These are phyloP conservation scores for Salix exigua DNA, from an alignment of 345 rosid species.

Conservation along the genomic window DNA sequence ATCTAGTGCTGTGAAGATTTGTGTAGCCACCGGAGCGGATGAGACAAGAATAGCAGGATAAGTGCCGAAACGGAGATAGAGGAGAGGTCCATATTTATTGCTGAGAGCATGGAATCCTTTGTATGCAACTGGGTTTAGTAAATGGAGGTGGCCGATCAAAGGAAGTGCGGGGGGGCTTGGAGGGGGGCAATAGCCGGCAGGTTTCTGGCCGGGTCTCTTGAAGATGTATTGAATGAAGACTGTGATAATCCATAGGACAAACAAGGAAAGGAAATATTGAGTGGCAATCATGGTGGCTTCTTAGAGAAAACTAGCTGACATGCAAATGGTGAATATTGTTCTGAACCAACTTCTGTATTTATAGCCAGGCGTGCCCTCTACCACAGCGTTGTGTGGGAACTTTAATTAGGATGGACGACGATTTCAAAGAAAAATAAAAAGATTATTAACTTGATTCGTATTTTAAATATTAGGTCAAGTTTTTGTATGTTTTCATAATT, in stretches of 20 bases:
- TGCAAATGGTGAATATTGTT: background rate
- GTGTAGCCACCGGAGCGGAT: background rate
- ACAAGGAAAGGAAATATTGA: background rate
- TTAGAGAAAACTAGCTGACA: background rate
- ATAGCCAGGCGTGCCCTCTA: background rate
- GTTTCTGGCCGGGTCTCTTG: background rate
- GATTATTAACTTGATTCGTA: too few relatives aligned
- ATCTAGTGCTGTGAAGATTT: slow-evolving; percentile 14
- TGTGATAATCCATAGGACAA: background rate
- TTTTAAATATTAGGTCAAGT: too few relatives aligned
- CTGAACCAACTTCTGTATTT: background rate
- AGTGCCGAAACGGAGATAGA: background rate
- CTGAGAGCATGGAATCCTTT: slow-evolving; percentile 22
- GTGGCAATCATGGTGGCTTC: background rate
- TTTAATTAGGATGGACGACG: too few relatives aligned
- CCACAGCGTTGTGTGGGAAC: too few relatives aligned
- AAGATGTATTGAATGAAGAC: background rate
- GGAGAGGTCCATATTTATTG: background rate
- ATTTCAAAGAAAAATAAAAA: too few relatives aligned
- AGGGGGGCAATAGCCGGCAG: slow-evolving; percentile 21
- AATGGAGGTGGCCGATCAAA: slow-evolving; percentile 44
- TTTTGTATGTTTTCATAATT: too few relatives aligned
- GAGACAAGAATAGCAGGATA: background rate
- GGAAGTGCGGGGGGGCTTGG: slow-evolving; percentile 41
- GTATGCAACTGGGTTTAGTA: slow-evolving; percentile 21